These are phyloP conservation scores for Podila horticola DNA, from an alignment of 192 early-diverging fungal species.

Conservation along the genomic window DNA sequence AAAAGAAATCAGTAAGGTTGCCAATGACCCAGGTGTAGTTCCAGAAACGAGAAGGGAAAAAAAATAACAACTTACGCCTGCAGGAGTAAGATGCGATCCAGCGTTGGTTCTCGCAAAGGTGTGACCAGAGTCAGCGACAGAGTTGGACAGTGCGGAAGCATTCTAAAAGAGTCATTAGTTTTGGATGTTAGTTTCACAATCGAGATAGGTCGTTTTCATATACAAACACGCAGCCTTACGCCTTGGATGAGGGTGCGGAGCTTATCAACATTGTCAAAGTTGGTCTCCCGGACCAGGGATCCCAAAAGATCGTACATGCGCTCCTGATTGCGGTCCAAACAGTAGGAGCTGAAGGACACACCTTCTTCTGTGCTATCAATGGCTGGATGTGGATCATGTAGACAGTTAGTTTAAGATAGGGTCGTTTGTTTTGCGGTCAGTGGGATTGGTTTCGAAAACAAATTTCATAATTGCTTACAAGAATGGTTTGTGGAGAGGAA, in stretches of 20 bases:
- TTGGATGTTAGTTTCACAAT: neutral
- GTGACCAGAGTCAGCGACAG: slow-evolving; percentile 86
- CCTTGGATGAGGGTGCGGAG: slow-evolving; percentile 80
- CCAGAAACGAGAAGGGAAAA: neutral
- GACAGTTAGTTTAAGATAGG: too few relatives aligned
- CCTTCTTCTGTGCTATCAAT: slow-evolving; percentile 73
- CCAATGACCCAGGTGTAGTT: neutral
- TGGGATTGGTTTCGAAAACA: too few relatives aligned
- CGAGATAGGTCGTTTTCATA: neutral
- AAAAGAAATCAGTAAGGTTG: neutral
- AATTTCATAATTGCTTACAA: slow-evolving; percentile 25
- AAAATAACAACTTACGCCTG: slow-evolving; percentile 46
- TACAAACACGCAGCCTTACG: slow-evolving; percentile 32
- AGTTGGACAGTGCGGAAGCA: slow-evolving; percentile 80
- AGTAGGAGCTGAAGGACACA: slow-evolving; percentile 69
- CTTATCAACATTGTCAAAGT: slow-evolving; percentile 76
- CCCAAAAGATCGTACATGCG: slow-evolving; percentile 78
- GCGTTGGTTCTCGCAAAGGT: slow-evolving; percentile 81
- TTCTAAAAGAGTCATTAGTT: slow-evolving; percentile 51
- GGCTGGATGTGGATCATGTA: slow-evolving; percentile 30
- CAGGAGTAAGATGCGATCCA: slow-evolving; percentile 67
- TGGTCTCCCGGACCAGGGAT: slow-evolving; percentile 76
- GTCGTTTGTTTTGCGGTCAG: too few relatives aligned
- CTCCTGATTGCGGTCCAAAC: slow-evolving; percentile 78
- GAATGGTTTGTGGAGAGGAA: slow-evolving; percentile 73